Percentiles rank a stretch among this genome's conserved stretches.
These are phyloP conservation scores for Entamoeba invadens DNA, from an alignment of 208 protist species.

Conservation along the genomic window DNA sequence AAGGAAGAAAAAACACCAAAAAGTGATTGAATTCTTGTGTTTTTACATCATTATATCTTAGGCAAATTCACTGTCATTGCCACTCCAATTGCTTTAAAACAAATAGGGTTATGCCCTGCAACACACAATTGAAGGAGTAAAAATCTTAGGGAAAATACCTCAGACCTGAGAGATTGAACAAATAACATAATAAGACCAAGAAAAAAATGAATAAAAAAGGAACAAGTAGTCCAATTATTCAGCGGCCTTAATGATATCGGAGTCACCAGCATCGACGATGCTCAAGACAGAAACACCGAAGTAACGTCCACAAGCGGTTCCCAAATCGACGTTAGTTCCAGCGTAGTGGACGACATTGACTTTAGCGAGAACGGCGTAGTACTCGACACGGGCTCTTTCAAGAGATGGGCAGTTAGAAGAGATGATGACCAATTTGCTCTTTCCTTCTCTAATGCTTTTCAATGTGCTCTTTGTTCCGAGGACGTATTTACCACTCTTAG, in stretches of 20 bases:
- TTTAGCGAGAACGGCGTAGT: slow-evolving; percentile 15
- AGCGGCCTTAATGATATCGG: slow-evolving; percentile 18
- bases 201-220: too few species aligned
- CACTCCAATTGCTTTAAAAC: too few species aligned
- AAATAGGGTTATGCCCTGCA: too few species aligned
- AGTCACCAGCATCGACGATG: slow-evolving; percentile 23
- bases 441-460: slow-evolving; percentile 16
- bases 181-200: too few species aligned
- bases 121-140: too few species aligned
- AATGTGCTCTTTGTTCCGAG: slow-evolving; percentile 25
- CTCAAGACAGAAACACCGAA: slow-evolving; percentile 20
- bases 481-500: slow-evolving; percentile 22
- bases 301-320: slow-evolving; percentile 20
- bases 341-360: slow-evolving; percentile 14
- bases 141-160: too few species aligned
- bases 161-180: too few species aligned
- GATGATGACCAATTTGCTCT: slow-evolving; percentile 30
- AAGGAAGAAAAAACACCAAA: too few species aligned
- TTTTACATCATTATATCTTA: too few species aligned
- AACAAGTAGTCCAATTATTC: neutral
- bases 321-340: slow-evolving; percentile 17
- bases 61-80: too few species aligned
- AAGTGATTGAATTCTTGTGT: too few species aligned
- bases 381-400: slow-evolving; percentile 25
- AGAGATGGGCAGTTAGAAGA: slow-evolving; percentile 26